phyloP scores from a whole-genome alignment of 768 basidiomycete genomes.

The Leccinum broughii region DNA sequence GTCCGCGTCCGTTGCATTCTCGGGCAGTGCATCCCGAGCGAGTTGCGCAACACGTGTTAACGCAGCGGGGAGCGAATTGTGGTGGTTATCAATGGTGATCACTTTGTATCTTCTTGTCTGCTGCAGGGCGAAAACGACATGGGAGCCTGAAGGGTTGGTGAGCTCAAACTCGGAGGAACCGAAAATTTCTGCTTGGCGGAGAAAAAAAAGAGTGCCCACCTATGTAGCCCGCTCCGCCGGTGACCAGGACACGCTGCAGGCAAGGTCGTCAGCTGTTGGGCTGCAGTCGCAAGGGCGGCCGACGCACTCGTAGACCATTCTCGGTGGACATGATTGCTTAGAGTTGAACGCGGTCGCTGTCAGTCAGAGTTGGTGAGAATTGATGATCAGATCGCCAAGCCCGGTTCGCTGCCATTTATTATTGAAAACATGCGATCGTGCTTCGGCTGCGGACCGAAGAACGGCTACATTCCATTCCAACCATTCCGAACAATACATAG shows the following conservation, averaged over 20 bases:
- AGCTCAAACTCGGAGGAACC: constrained; percentile 7
- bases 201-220: constrained; percentile 45
- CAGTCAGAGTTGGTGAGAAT: constrained; percentile 2
- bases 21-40: constrained; percentile 70
- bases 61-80: constrained; percentile 83
- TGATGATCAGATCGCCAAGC: constrained; percentile 7
- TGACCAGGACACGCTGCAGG: constrained; percentile 63
- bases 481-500: not conserved
- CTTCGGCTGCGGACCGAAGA: not conserved
- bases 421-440: constrained; percentile 17
- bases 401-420: constrained; percentile 1
- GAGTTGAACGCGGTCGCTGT: constrained; percentile 1
- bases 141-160: constrained; percentile 64
- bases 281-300: constrained; percentile 3
- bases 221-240: constrained; percentile 89
- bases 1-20: constrained; percentile 64
- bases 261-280: constrained; percentile 13
- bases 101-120: constrained; percentile 89
- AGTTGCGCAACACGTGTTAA: constrained; percentile 78
- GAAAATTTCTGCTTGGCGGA: not conserved
- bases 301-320: constrained; percentile 48
- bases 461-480: not conserved
- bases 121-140: constrained; percentile 85
- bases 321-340: constrained; percentile 30
- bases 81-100: constrained; percentile 91